Conservation (phyloP, 2,329 filamentous ascomycete genomes). For the Curvularia sp. region DNA sequence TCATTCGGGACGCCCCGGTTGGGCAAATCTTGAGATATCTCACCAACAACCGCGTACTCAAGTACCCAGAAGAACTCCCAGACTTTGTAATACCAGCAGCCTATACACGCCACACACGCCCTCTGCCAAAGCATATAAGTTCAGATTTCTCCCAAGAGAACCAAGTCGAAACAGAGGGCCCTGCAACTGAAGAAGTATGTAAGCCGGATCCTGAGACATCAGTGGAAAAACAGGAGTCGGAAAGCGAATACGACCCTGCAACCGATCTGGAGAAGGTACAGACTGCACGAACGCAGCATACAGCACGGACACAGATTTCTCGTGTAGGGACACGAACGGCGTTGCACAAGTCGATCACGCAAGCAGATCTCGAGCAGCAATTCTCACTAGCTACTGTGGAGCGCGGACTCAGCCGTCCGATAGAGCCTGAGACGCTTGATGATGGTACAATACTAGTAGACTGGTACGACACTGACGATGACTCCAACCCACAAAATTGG, state of each 20-base stretch:
- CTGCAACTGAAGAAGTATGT: slow-evolving; percentile 34
- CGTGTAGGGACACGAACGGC: slow-evolving; percentile 50
- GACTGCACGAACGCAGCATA: slow-evolving; percentile 37
- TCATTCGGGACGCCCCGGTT: slow-evolving; percentile 64
- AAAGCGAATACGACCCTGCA: slow-evolving; percentile 26
- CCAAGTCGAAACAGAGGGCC: slow-evolving; percentile 26
- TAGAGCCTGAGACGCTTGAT: slow-evolving; percentile 44
- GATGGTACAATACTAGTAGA: slow-evolving; percentile 53
- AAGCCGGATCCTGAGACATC: slow-evolving; percentile 35
- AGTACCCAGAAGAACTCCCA: slow-evolving; percentile 66
- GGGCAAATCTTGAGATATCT: slow-evolving; percentile 66
- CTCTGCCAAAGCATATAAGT: slow-evolving; percentile 21
- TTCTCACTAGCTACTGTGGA: slow-evolving; percentile 48
- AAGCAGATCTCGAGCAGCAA: slow-evolving; percentile 52
- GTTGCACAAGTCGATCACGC: slow-evolving; percentile 46
- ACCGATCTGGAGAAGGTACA: slow-evolving; percentile 47
- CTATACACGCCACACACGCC: slow-evolving; percentile 44
- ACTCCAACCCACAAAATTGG: slow-evolving; percentile 54
- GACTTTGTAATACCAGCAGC: slow-evolving; percentile 61
- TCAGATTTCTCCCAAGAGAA: slow-evolving; percentile 15
- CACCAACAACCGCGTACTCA: slow-evolving; percentile 61
- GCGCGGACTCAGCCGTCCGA: slow-evolving; percentile 46
- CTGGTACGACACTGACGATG: slow-evolving; percentile 54
- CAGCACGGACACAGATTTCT: slow-evolving; percentile 40
- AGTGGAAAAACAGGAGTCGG: slow-evolving; percentile 31